Evolutionary conservation across 176 grass and related monocot species (phyloP), one percentile per base, ranked within the genome.

Genomic region (Carex pumila): DNA sequence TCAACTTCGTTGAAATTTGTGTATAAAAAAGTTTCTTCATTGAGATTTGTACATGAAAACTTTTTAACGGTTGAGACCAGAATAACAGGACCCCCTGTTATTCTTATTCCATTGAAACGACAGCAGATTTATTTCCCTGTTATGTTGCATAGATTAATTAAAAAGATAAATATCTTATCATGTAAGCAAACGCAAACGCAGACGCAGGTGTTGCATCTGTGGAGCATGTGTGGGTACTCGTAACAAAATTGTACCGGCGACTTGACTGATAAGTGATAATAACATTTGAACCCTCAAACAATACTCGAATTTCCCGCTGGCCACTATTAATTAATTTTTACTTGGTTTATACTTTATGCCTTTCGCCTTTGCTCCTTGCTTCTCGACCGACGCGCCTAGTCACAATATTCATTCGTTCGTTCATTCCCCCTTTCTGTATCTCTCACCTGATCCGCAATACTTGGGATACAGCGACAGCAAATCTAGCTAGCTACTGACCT

Each of bases 211-310:
- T 34, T 15, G 13, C 32, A 75, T 54, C 19, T 25, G 71, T n/a
- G 47, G 71, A 13, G 3, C 41, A 1, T 11, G 70, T 45, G 43
- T 9, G 43, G 29, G 37, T 84, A 60, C 82, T 55, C 67, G 3
- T 59, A 75, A 31, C 1, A 43, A 2, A 39, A 39, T 4, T 39
- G 36, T 39, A 39, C 37, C 37, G 14, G 32, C 19, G n/a, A 37
- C 53, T 25, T 25, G 25, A 25, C 25, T 25, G 25, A 25, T 25
- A 25, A 25, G 25, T 74, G 52, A 84, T 72, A 73, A 73, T 75
- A 85, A 64, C 83, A 69, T 85, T 59, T 74, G 21, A 85, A 85
- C 43, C 41, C 79, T 82, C 79, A 50, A 43, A 52, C 81, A n/a
- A 53, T 39, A 68, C 3, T 85, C 14, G 68, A 62, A 76, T 49